Conservation (phyloP, 768 basidiomycete species). For the Cyclocybe aegerita region DNA sequence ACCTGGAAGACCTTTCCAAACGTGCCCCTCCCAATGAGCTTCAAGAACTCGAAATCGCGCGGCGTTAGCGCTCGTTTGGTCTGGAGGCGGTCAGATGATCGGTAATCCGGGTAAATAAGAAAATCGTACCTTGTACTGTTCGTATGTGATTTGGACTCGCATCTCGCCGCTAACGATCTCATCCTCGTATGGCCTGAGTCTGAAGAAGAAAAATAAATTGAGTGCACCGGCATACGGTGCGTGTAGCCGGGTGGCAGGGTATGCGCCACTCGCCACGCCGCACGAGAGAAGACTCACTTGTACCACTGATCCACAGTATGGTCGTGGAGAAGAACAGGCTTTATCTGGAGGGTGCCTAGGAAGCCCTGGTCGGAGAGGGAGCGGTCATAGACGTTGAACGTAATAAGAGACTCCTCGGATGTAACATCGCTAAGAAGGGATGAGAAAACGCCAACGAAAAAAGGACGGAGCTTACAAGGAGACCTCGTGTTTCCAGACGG, state of each 20-base stretch:
- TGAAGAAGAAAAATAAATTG: slow-evolving; percentile 26
- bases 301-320: slow-evolving; percentile 97
- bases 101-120: slow-evolving; percentile 4
- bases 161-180: slow-evolving; percentile 92
- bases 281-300: slow-evolving; percentile 58
- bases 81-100: slow-evolving; percentile 35
- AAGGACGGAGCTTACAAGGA: slow-evolving; percentile 75
- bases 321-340: slow-evolving; percentile 88
- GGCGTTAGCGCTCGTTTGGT: slow-evolving; percentile 87
- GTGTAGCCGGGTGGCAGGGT: background rate
- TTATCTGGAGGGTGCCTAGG: slow-evolving; percentile 88
- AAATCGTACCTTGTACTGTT: slow-evolving; percentile 78
- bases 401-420: slow-evolving; percentile 78
- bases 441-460: slow-evolving; percentile 13
- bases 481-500: slow-evolving; percentile 99
- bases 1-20: slow-evolving; percentile 99
- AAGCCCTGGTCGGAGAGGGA: slow-evolving; percentile 81
- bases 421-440: slow-evolving; percentile 80
- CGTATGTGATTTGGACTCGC: slow-evolving; percentile 91
- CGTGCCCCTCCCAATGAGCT: slow-evolving; percentile 96
- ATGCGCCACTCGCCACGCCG: background rate
- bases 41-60: slow-evolving; percentile 97
- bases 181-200: slow-evolving; percentile 73
- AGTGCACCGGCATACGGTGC: slow-evolving; percentile 1
- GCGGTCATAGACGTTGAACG: slow-evolving; percentile 91